These are phyloP conservation scores for Exserohilum turcica DNA, from an alignment of 2,329 filamentous ascomycete species.

Conservation along the genomic window DNA sequence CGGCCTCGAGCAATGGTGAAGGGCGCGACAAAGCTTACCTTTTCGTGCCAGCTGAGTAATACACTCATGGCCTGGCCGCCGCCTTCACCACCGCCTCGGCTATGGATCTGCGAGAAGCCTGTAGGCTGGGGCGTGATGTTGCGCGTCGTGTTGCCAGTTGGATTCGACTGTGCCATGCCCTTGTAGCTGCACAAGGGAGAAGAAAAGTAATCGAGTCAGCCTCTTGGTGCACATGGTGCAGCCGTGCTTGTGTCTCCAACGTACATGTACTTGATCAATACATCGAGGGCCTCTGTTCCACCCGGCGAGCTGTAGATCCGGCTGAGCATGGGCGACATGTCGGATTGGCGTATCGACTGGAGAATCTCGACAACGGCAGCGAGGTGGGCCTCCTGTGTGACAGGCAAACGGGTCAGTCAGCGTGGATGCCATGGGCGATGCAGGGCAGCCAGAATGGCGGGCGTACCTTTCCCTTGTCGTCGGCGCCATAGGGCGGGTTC, in stretches of 20 bases:
- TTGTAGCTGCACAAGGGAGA: slow-evolving; percentile 69
- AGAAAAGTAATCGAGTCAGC: slow-evolving; percentile 16
- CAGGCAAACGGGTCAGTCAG: slow-evolving; percentile 32
- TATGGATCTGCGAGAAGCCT: slow-evolving; percentile 82
- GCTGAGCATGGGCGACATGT: slow-evolving; percentile 88
- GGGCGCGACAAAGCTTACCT: slow-evolving; percentile 52
- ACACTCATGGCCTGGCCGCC: slow-evolving; percentile 94
- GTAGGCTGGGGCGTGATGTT: slow-evolving; percentile 75
- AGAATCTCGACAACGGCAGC: slow-evolving; percentile 90
- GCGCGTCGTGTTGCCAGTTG: slow-evolving; percentile 33
- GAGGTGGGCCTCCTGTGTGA: slow-evolving; percentile 76
- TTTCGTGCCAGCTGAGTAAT: slow-evolving; percentile 97
- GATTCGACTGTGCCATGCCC: slow-evolving; percentile 68
- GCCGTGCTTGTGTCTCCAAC: slow-evolving; percentile 42
- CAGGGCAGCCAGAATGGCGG: background rate
- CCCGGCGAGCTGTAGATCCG: slow-evolving; percentile 78
- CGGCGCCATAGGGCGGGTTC: slow-evolving; percentile 73
- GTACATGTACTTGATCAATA: slow-evolving; percentile 97
- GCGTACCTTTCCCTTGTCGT: slow-evolving; percentile 58
- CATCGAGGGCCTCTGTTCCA: slow-evolving; percentile 84
- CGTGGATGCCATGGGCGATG: slow-evolving; percentile 29
- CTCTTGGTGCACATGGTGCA: slow-evolving; percentile 7
- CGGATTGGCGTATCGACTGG: slow-evolving; percentile 92
- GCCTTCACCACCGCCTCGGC: slow-evolving; percentile 65
- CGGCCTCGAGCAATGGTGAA: slow-evolving; percentile 3